These are phyloP conservation scores for Stereum hirsutum DNA, from an alignment of 1,284 basidiomycete genomes.

Conservation along the genomic window DNA sequence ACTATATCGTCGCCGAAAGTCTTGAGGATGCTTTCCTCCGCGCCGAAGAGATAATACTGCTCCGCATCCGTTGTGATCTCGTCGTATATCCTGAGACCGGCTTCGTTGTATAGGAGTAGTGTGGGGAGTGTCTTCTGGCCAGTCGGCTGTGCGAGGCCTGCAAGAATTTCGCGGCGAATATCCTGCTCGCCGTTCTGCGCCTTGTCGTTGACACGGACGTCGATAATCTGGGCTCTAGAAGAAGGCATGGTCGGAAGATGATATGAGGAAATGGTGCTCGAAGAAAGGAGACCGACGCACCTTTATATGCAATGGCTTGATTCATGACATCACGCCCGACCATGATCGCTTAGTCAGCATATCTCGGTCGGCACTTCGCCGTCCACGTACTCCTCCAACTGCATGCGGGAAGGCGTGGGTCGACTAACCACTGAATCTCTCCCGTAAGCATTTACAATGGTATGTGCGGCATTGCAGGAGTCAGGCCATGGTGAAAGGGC, in stretches of 20 bases:
- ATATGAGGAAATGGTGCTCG: too few species aligned
- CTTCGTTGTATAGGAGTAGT: slow-evolving; percentile 81
- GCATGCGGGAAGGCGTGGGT: too few species aligned
- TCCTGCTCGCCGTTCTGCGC: slow-evolving; percentile 23
- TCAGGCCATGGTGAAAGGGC: too few species aligned
- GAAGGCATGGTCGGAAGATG: slow-evolving; percentile 5
- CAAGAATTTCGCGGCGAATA: slow-evolving; percentile 38
- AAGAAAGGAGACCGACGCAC: too few species aligned
- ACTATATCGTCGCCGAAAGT: slow-evolving; percentile 59
- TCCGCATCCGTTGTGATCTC: slow-evolving; percentile 72
- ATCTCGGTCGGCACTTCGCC: too few species aligned
- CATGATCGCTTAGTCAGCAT: too few species aligned
- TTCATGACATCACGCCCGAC: too few species aligned
- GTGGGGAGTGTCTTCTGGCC: slow-evolving; percentile 72
- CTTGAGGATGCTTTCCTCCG: slow-evolving; percentile 67
- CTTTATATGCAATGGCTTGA: too few species aligned
- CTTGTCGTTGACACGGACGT: slow-evolving; percentile 30
- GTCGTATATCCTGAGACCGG: slow-evolving; percentile 78
- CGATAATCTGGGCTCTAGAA: slow-evolving; percentile 27
- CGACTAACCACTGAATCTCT: too few species aligned
- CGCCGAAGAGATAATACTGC: slow-evolving; percentile 86
- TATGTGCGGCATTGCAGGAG: too few species aligned
- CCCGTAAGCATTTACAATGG: too few species aligned
- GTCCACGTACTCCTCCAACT: too few species aligned
- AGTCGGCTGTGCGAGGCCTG: slow-evolving; percentile 43